Conservation (phyloP, 495 filamentous ascomycete genomes). For the Gamarada debralockiae region DNA sequence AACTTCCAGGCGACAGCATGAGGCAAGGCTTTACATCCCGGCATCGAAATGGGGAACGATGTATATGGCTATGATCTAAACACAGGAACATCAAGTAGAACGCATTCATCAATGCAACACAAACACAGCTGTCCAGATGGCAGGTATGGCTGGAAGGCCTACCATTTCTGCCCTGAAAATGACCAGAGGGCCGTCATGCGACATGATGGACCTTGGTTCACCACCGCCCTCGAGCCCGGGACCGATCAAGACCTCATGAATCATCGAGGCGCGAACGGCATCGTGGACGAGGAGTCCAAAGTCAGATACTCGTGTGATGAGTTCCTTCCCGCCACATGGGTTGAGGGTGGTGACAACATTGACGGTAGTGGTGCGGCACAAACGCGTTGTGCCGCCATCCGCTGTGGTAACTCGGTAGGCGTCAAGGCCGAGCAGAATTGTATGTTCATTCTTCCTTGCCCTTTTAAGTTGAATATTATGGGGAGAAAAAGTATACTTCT, state of each 20-base stretch:
- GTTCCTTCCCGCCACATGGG: constrained; percentile 13
- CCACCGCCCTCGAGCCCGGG: constrained; percentile 5
- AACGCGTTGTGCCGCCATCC: constrained; percentile 11
- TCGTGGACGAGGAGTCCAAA: not conserved
- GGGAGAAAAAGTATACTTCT: not conserved
- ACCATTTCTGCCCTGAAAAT: constrained; percentile 8
- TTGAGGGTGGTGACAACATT: constrained; percentile 13
- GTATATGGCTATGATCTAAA: not conserved
- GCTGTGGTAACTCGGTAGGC: not conserved
- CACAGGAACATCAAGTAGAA: not conserved
- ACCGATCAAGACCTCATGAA: constrained; percentile 3
- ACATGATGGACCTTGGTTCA: constrained; percentile 8
- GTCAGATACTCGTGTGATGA: constrained; percentile 18
- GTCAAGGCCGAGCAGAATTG: constrained; percentile 10
- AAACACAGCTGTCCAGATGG: not conserved
- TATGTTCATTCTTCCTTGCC: no score
- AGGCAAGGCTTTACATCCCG: no score
- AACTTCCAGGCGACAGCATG: no score
- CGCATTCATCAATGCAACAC: not conserved
- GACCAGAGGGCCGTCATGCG: constrained; percentile 8
- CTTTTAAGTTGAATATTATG: not conserved
- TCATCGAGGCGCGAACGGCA: not conserved
- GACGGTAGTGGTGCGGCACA: not conserved
- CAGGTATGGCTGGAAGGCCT: not conserved
- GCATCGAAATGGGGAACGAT: no score